Evolutionary conservation across 2,329 filamentous ascomycete species (phyloP).

Genomic region (Lasiodiplodia gonubiensis): DNA sequence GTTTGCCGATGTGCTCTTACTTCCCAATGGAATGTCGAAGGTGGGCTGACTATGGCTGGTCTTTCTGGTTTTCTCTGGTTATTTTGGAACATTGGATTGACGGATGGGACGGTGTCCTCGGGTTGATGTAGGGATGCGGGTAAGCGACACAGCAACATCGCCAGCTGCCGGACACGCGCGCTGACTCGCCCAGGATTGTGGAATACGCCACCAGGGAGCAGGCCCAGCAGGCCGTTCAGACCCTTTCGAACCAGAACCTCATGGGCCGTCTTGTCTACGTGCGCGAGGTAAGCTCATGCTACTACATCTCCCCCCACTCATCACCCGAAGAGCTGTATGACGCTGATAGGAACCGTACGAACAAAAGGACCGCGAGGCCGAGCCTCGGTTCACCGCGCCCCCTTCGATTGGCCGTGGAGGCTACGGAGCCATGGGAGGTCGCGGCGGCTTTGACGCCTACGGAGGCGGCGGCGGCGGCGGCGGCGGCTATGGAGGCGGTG

Average conservation of each 20-base stretch:
- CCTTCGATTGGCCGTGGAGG: conserved; percentile 55
- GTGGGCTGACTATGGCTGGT: conserved; percentile 95
- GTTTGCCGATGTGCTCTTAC: conserved; percentile 98
- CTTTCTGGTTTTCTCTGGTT: conserved; percentile 66
- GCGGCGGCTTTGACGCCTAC: conserved; percentile 47
- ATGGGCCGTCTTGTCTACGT: conserved; percentile 99
- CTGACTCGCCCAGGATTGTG: conserved; percentile 76
- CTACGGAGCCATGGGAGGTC: conserved; percentile 46
- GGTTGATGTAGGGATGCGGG: conserved; percentile 99
- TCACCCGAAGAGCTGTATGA: not conserved
- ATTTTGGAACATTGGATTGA: conserved; percentile 94
- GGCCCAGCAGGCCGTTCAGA: conserved; percentile 95
- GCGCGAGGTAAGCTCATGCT: conserved; percentile 73
- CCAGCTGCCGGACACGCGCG: not conserved
- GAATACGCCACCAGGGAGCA: conserved; percentile 99
- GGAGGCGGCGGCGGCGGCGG: conserved; percentile 55
- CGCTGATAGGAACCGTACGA: not conserved
- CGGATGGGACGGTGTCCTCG: conserved; percentile 89
- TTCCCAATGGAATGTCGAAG: conserved; percentile 99
- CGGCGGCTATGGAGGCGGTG: conserved; percentile 63
- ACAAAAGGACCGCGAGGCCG: conserved; percentile 88
- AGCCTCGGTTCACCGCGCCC: conserved; percentile 90
- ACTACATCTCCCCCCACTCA: not conserved
- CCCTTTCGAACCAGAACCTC: conserved; percentile 97
- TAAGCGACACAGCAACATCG: conserved; percentile 61